phyloP scores from a whole-genome alignment of 345 rosid species.

The Cardamine resedifolia region DNA sequence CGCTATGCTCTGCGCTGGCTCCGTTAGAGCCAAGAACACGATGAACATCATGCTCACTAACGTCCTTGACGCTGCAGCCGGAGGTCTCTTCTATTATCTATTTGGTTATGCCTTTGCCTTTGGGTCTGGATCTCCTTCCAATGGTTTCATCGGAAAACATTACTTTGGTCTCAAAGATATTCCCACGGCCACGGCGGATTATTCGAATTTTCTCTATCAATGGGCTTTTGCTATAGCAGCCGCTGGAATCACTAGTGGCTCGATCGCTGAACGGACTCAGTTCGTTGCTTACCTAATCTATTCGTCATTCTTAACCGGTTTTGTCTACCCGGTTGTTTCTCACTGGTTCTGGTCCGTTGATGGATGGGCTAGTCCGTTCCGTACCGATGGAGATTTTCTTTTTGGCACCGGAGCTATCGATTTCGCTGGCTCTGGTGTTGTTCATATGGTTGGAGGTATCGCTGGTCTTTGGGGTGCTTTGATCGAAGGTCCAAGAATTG shows the following conservation, averaged over 20 bases:
- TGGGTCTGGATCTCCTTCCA: slow-evolving; percentile 44
- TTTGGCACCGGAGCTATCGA: slow-evolving; percentile 46
- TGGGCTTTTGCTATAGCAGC: slow-evolving; percentile 55
- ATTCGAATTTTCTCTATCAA: slow-evolving; percentile 39
- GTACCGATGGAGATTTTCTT: slow-evolving; percentile 38
- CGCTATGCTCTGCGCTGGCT: slow-evolving; percentile 55
- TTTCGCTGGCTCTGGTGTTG: slow-evolving; percentile 46
- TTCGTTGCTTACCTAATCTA: slow-evolving; percentile 63
- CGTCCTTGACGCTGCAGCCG: slow-evolving; percentile 49
- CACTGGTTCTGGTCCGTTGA: slow-evolving; percentile 52
- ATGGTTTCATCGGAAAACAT: slow-evolving; percentile 43
- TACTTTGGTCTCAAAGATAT: slow-evolving; percentile 35
- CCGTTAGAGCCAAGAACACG: slow-evolving; percentile 36
- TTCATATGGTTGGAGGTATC: slow-evolving; percentile 62
- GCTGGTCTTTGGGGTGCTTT: slow-evolving; percentile 48
- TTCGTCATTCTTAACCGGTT: slow-evolving; percentile 48
- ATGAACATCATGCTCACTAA: slow-evolving; percentile 44
- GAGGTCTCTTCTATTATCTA: slow-evolving; percentile 43
- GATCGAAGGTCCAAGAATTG: slow-evolving; percentile 39
- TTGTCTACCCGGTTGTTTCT: slow-evolving; percentile 45
- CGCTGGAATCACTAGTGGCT: slow-evolving; percentile 53
- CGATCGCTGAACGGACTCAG: slow-evolving; percentile 88
- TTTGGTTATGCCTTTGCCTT: slow-evolving; percentile 46
- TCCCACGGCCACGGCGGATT: slow-evolving; percentile 34
- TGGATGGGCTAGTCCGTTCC: slow-evolving; percentile 46